Base-by-base conservation (phyloP, 345 rosid species). In the Linum trigynum region DNA sequence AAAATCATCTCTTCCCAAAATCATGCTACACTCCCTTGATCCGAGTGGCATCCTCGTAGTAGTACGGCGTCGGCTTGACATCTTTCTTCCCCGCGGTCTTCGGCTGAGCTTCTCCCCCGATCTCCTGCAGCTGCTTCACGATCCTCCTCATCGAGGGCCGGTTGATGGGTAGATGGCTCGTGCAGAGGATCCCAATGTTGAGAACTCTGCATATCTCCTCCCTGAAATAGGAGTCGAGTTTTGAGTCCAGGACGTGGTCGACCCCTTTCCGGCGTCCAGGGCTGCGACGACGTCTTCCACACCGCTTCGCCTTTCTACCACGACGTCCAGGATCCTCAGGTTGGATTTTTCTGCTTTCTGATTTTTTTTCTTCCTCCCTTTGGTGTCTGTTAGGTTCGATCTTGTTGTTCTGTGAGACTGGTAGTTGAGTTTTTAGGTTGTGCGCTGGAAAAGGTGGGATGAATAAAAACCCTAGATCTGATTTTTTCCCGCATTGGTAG, bases 111-210 rank as follows among this genome's bases (percentile, higher is more conserved):
- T 82, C 87, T 0, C 78, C 76, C 1, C 87, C 81, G 10, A 82
- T 76, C 80, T 89, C 99, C 66, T 83, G 99, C 76, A 95, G 74
- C 84, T 87, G 65, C 74, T 91, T 95, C 55, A 91, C 96, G 41
- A 95, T 95, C 67, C 97, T 82, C 69, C 97, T 85, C 99, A 95
- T 95, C 0, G 99, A 81, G 0, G 99, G 99, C 8, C 97, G 96
- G 81, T 88, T 91, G 66, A 91, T 87, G 2, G 99, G 97, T 39
- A 91, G 84, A 0, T 96, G 91, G 69, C 81, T 89, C 0, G 97
- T 95, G 76, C 97, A 95, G 37, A 79, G 90, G 11, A 91, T 86
- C 11, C 87, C 99, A 5, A 95, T 75, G 83, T 95, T 87, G 42
- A 95, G 90, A 73, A 89, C 86, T 72, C 80, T 89, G 83, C 85